Percentiles rank a stretch among this genome's conserved stretches.
Evolutionary conservation across 2,329 filamentous ascomycete species (phyloP).

Genomic region (Colletotrichum gloeosporioides): DNA sequence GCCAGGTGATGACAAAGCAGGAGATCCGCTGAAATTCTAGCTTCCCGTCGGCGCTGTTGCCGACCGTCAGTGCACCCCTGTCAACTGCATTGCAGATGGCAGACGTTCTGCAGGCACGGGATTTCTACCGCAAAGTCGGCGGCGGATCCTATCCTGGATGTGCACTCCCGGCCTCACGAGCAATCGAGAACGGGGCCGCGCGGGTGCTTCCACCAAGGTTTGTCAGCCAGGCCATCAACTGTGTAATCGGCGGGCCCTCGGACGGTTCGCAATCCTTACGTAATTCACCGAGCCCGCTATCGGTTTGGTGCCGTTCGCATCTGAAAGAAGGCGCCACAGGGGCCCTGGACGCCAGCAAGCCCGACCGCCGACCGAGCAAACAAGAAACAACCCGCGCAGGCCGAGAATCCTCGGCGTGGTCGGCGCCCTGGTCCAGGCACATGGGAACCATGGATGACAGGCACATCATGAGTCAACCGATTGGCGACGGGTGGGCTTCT

Average conservation of each 20-base stretch:
- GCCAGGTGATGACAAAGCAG: conserved; percentile 1
- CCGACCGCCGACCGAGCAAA: conserved; percentile 9
- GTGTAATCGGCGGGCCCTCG: background rate
- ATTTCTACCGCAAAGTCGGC: background rate
- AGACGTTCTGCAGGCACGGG: background rate
- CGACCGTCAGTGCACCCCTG: background rate
- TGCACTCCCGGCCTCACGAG: background rate
- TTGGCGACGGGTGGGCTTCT: background rate
- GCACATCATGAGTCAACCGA: conserved; percentile 16
- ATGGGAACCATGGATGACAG: background rate
- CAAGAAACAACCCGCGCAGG: background rate
- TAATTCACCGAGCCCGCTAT: background rate
- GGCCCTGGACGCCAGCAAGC: background rate
- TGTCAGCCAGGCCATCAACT: background rate
- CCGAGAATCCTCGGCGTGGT: conserved; percentile 13
- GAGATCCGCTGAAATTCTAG: background rate
- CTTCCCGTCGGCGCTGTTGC: background rate
- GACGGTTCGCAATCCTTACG: background rate
- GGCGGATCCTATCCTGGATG: background rate
- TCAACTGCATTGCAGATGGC: background rate
- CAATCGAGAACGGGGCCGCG: background rate
- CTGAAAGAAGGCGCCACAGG: background rate
- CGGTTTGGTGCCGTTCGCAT: background rate
- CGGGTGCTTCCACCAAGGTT: conserved; percentile 1
- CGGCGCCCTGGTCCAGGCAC: background rate